A percentile compares a stretch with the other conserved stretches of the same genome.
Evolutionary conservation across 2,329 filamentous ascomycete species (phyloP).

Genomic region (Cryphonectria carpinicola): DNA sequence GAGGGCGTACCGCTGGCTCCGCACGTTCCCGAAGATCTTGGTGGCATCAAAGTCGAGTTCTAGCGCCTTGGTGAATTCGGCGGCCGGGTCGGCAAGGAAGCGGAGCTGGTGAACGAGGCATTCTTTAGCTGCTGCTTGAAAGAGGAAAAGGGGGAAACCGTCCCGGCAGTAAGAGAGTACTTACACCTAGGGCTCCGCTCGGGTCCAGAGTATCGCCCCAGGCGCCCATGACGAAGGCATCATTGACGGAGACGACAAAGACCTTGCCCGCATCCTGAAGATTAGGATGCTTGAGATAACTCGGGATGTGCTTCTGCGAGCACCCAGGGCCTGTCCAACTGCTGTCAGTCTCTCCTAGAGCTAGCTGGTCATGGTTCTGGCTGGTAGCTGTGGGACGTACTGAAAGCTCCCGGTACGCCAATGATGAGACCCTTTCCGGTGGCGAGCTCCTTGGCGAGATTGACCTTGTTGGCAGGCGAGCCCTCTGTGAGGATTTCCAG

Average conservation of each 20-base stretch:
- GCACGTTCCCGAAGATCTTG: conserved; percentile 77
- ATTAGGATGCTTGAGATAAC: conserved; percentile 79
- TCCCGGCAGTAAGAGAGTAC: conserved; percentile 40
- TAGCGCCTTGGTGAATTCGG: conserved; percentile 79
- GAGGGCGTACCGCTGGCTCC: conserved; percentile 87
- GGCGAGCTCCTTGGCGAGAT: conserved; percentile 75
- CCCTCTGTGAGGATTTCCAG: conserved; percentile 78
- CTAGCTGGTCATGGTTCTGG: neutral
- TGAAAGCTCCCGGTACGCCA: conserved; percentile 81
- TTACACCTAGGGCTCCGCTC: conserved; percentile 72
- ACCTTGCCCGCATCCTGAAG: conserved; percentile 81
- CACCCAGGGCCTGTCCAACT: conserved; percentile 45
- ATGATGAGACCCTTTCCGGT: conserved; percentile 79
- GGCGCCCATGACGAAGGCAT: conserved; percentile 96
- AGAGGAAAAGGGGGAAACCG: neutral
- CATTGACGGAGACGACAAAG: conserved; percentile 91
- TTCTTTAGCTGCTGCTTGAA: neutral
- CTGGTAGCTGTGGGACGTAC: conserved; percentile 30
- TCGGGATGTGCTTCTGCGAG: conserved; percentile 74
- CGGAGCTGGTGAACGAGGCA: conserved; percentile 66
- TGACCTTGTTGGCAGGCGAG: conserved; percentile 91
- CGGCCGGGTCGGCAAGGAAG: conserved; percentile 82
- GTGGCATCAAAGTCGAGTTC: conserved; percentile 81
- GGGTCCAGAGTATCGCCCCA: conserved; percentile 83
- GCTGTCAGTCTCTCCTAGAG: conserved; percentile 6